These are phyloP conservation scores for Melocanna baccifera DNA, from an alignment of 176 grass and related monocot species.

Conservation along the genomic window DNA sequence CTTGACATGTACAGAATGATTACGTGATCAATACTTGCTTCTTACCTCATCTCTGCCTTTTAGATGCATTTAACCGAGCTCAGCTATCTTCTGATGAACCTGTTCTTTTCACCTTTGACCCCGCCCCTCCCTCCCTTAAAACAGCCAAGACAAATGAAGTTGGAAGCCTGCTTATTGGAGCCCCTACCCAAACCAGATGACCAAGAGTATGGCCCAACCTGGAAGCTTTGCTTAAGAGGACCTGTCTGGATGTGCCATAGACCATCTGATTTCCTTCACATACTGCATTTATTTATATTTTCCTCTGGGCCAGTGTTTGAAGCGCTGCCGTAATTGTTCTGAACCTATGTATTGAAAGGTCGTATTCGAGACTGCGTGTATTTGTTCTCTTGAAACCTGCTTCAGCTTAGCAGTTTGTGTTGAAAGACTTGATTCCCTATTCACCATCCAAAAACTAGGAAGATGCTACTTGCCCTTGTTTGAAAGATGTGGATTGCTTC, in stretches of 20 bases:
- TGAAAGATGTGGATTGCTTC: not conserved
- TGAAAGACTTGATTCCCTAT: constrained; percentile 32
- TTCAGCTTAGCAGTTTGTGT: constrained; percentile 43
- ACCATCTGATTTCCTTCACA: constrained; percentile 42
- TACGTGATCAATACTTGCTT: constrained; percentile 28
- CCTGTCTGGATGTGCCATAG: constrained; percentile 43
- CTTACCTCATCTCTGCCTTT: constrained; percentile 40
- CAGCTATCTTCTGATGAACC: constrained; percentile 58
- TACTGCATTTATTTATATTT: constrained; percentile 48
- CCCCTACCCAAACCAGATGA: constrained; percentile 74
- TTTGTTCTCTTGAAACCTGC: constrained; percentile 32
- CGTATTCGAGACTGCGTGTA: constrained; percentile 40
- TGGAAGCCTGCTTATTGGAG: constrained; percentile 67
- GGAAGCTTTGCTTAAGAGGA: constrained; percentile 62
- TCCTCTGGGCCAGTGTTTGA: constrained; percentile 51
- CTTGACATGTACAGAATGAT: constrained; percentile 35
- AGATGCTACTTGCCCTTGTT: constrained; percentile 12
- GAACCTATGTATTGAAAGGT: constrained; percentile 51
- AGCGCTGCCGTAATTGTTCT: constrained; percentile 42
- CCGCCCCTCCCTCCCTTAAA: constrained; percentile 41
- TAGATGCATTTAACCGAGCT: constrained; percentile 53
- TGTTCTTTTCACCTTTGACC: constrained; percentile 53
- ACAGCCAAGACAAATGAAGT: constrained; percentile 70
- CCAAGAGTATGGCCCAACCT: constrained; percentile 54
- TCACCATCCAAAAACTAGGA: constrained; percentile 19